Base-by-base conservation (phyloP, 2,329 filamentous ascomycete species). In the Fusarium sarcochroum region DNA sequence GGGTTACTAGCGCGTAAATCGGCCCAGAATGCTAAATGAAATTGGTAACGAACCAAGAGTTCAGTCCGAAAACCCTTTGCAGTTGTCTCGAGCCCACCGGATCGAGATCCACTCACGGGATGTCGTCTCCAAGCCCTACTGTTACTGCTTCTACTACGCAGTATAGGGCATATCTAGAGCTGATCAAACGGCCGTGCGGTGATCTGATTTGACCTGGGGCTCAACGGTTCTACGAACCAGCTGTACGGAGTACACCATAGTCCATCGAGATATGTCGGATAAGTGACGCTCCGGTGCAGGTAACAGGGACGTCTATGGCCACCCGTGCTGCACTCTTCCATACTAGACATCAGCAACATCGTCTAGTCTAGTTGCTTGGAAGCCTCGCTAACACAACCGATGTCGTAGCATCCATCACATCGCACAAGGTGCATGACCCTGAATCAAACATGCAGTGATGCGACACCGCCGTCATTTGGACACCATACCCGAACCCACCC, bases 391-490 rank as follows among this genome's bases (percentile, higher is more conserved):
- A 35, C 21, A 44, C 25, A 35, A n/a, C 32, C 45, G 38, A 45
- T 23, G 45, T 9, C 38, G 45, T 63, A 51, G 45, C 51, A 45
- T 51, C 53, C 23, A 23, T 11, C 32, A 45, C 34, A 47, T 53
- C 35, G 21, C 62, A 53, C 53, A 48, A 48, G 30, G 41, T 46
- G 30, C 20, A 27, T 41, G 21, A 27, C 37, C 54, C 18, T 46
- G 46, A 55, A 53, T 23, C 30, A 55, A 48, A 11, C 23, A 38
- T 50, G 34, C 54, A 37, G 40, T 40, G 35, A 45, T 37, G 32
- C 67, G 58, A 42, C 41, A 59, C 57, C 54, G 21, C 42, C 42
- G 23, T 40, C 41, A 50, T 38, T 20, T 23, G 10, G 45, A 37
- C 34, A 52, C 35, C 56, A 52, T 47, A 37, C 20, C 42, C 35